Evolutionary conservation across 2,329 filamentous ascomycete species (phyloP), one percentile per base, ranked within the genome.

Genomic region (Trichoderma citrinoviride): DNA sequence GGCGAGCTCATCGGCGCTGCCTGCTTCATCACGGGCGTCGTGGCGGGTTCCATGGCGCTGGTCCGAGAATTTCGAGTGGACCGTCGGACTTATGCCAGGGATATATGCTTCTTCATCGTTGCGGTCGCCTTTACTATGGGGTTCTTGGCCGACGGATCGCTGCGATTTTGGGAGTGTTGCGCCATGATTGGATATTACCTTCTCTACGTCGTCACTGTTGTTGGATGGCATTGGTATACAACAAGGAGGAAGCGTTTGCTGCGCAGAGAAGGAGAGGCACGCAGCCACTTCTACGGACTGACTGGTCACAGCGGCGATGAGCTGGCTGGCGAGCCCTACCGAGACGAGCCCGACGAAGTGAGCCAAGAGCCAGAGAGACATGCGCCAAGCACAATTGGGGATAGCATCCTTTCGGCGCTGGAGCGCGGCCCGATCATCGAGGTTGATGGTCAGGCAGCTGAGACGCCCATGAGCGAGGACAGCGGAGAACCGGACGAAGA

Each of bases 1-100:
- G 95, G 95, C 52, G 95, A 99, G 79, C 83, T 99, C 57, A 92
- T 99, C 61, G 95, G 95, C 40, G 95, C 95, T 12, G 95, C 95
- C 40, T 88, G 92, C 68, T 99, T 99, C 79, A 99, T 99, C 76
- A 96, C 93, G 1, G 91, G 93, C 1, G 94, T 99, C 19, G 95
- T 99, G 40, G 93, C 94, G 5, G 95, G 95, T 17, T 96, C 93
- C 64, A 99, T 99, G 95, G 95, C 94, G 15, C 79, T 99, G 63
- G 93, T 97, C n/a, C 86, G 92, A 68, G 95, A 97, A 61, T 99
- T 99, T 77, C 90, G 89, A 69, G 95, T 99, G 60, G 91, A 92
- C 61, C 89, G 88, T 71, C 91, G 90, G 76, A 95, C 92, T 41
- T 99, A 98, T 74, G 85, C 97, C 23, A 86, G 95, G 69, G 95